A percentile compares a stretch with the other conserved stretches of the same genome.
phyloP scores from a whole-genome alignment of 371 early-diverging fungal species.

The Lichtheimia corymbifera region DNA sequence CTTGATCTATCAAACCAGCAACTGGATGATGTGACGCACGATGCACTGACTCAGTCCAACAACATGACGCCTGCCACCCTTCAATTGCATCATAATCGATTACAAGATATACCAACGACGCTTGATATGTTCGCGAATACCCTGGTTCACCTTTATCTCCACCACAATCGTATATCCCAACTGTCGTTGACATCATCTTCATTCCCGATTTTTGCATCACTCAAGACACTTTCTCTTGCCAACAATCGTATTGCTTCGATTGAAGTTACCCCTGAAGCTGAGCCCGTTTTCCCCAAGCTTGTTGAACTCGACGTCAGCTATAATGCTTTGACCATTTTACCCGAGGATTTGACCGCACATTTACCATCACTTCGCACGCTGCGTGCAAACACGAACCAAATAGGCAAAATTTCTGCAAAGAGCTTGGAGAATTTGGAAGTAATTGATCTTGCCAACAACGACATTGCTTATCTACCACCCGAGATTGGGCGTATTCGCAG shows the following conservation, averaged over 20 bases:
- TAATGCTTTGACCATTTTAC: conserved; percentile 47
- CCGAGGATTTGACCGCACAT: conserved; percentile 34
- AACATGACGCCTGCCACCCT: conserved; percentile 13
- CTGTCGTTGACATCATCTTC: conserved; percentile 34
- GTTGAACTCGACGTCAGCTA: conserved; percentile 44
- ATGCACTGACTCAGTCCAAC: background rate
- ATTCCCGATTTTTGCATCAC: conserved; percentile 9
- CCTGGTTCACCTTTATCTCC: conserved; percentile 49
- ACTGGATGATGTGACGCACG: background rate
- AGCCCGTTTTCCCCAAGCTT: conserved; percentile 44
- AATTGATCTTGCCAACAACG: conserved; percentile 63
- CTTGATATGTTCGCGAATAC: conserved; percentile 29
- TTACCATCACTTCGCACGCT: conserved; percentile 56
- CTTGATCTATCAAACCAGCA: conserved; percentile 9
- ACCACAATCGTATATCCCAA: conserved; percentile 50
- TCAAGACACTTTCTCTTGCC: conserved; percentile 51
- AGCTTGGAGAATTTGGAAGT: conserved; percentile 49
- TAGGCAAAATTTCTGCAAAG: conserved; percentile 46
- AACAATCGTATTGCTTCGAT: conserved; percentile 54
- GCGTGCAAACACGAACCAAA: conserved; percentile 48
- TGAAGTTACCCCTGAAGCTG: conserved; percentile 1
- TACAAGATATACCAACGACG: conserved; percentile 40
- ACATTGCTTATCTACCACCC: conserved; percentile 61
- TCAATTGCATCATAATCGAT: conserved; percentile 41
- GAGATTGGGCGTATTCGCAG: conserved; percentile 50